Evolutionary conservation across 1,284 basidiomycete species (phyloP), one percentile per base, ranked within the genome.

Genomic region (Wolfiporia cocos): DNA sequence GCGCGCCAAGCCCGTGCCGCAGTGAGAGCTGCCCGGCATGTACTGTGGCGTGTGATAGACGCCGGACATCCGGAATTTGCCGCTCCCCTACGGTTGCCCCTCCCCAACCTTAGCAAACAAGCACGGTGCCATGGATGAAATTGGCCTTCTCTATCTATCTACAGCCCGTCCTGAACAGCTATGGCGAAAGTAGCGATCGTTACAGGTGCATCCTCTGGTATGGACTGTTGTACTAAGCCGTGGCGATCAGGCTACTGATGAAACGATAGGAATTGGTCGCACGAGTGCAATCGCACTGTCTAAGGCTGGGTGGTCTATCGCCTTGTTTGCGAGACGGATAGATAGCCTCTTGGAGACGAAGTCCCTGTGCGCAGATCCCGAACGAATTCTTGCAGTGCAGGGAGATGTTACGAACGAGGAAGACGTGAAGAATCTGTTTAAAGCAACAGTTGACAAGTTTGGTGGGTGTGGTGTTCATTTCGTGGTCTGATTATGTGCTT

Each of bases 331-430:
- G 1, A 60, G 86, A 19, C 66, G 86, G 29, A 55, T 67, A 12
- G 67, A 70, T 3, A 73, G 78, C 44, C 68, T 91, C 4, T 62
- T 76, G 41, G 76, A 78, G 51, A 86, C 86, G 0, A 67, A 67
- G 24, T 49, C 58, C 2, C 53, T 71, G 31, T 81, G 78, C 52
- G 53, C 58, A n/a, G 58, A 65, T 20, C 55, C 64, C n/a, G 61
- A 61, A 2, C 51, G 47, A 10, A 41, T 53, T 19, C 55, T 78
- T 4, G 57, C 73, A 6, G 59, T 83, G 14, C 54, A 69, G 0
- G 87, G 85, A 1, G 82, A 89, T 55, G 71, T 89, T 9, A 68
- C 75, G 0, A 67, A 76, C 34, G 79, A 84, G 53, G 63, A 56
- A 0, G 78, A 79, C 41, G 81, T 88, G 2, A 61, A 66, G 47